Evolutionary conservation across 2,329 filamentous ascomycete species (phyloP).

Genomic region (Pseudodiploospora longispora): DNA sequence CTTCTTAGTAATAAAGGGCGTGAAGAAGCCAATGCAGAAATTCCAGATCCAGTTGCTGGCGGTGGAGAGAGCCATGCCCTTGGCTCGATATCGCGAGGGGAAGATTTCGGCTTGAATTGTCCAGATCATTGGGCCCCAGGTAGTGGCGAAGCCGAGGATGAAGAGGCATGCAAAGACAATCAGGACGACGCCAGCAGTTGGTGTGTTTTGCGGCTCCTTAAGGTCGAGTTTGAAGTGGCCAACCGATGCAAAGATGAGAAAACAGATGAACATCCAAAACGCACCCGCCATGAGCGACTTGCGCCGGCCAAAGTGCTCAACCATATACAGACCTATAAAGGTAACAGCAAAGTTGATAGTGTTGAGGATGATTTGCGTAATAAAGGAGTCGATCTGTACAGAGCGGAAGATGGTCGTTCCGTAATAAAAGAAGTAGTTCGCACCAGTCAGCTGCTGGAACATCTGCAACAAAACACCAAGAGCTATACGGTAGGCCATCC

Average conservation of each 20-base stretch:
- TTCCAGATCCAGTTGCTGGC: conserved; percentile 64
- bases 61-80: conserved; percentile 52
- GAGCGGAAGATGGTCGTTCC: conserved; percentile 43
- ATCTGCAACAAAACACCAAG: conserved; percentile 55
- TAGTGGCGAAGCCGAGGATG: conserved; percentile 58
- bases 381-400: conserved; percentile 48
- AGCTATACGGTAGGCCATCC: conserved; percentile 54
- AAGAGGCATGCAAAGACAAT: conserved; percentile 58
- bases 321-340: conserved; percentile 61
- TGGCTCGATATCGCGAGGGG: conserved; percentile 52
- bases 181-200: conserved; percentile 46
- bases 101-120: conserved; percentile 58
- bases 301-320: conserved; percentile 59
- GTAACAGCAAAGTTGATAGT: conserved; percentile 61
- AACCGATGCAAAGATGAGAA: conserved; percentile 49
- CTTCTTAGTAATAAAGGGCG: conserved; percentile 64
- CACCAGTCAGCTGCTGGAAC: conserved; percentile 61
- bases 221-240: conserved; percentile 40
- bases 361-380: conserved; percentile 60
- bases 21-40: conserved; percentile 70
- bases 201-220: conserved; percentile 24
- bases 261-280: conserved; percentile 52
- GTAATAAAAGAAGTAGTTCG: conserved; percentile 61
- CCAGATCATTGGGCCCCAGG: conserved; percentile 60
- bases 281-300: conserved; percentile 55